Evolutionary conservation across 495 filamentous ascomycete species (phyloP).

Genomic region (Barbatosphaeria neglecta): DNA sequence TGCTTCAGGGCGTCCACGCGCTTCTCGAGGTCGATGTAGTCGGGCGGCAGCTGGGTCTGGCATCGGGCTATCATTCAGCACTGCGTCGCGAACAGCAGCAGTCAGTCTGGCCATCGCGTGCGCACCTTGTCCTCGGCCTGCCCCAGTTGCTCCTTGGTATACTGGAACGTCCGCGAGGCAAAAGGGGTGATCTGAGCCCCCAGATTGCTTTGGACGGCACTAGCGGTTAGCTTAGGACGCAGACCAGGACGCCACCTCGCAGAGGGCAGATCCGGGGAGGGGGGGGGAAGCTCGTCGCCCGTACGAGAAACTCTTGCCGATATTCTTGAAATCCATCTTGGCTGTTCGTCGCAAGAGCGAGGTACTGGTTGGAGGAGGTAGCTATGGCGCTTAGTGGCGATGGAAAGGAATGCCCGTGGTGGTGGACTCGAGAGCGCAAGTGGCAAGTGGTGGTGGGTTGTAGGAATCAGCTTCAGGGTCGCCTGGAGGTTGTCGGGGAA

Average conservation of each 20-base stretch:
- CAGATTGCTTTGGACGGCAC: constrained; percentile 21
- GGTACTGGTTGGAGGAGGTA: not conserved
- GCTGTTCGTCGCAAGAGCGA: not conserved
- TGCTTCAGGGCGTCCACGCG: constrained; percentile 95
- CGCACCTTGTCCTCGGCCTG: constrained; percentile 87
- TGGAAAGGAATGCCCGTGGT: not conserved
- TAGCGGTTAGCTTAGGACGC: constrained; percentile 7
- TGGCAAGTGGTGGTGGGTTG: not conserved
- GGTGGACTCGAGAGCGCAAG: not conserved
- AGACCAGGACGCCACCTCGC: not conserved
- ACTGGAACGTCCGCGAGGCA: constrained; percentile 86
- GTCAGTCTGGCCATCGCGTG: not conserved
- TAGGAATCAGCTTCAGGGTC: not conserved
- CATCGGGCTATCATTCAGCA: not conserved
- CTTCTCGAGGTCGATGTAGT: constrained; percentile 98
- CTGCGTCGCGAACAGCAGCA: constrained; percentile 5
- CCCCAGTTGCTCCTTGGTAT: constrained; percentile 91
- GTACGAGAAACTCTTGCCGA: constrained; percentile 4
- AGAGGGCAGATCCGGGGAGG: not conserved
- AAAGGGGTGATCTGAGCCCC: constrained; percentile 66
- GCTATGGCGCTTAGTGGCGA: not conserved
- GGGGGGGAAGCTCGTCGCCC: not conserved
- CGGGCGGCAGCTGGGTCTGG: constrained; percentile 88
- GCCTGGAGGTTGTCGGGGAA: not conserved
- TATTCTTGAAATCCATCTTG: constrained; percentile 4